Base-by-base conservation (phyloP, 371 early-diverging fungal genomes). In the Zychaea mexicana region DNA sequence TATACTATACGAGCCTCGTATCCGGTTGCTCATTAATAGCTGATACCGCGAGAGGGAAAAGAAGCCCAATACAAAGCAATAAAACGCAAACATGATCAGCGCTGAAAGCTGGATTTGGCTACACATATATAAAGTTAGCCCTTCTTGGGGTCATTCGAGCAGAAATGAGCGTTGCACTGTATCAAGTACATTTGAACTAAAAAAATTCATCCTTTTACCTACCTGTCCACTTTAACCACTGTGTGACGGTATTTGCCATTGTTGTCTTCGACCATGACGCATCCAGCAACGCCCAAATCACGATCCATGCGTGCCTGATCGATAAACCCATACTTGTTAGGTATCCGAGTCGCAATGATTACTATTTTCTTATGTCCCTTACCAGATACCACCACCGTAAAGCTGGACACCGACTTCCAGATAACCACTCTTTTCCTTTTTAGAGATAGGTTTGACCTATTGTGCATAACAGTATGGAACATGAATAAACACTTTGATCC, bases 371-470 rank as follows among this genome's bases (percentile, higher is more conserved):
- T 10, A 36, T 10, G 15, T 36, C 2, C 1, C 57, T 67, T 82
- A 91, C 93, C 96, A 96, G 17, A 95, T 78, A 46, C 95, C 97
- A 42, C 97, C 98, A 64, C 98, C 98, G 67, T 97, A 97, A 45
- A 85, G 67, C 76, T 94, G 90, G 62, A 94, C 91, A 70, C 97
- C 95, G 32, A 95, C 92, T 75, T 96, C 94, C 46, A 93, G 78
- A 74, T 94, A 97, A 4, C 93, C 95, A 13, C 68, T 69, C 46
- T 87, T 88, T 27, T 88, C 85, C 77, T 92, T 95, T 74, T 92
- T 92, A 24, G 96, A 95, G 30, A 93, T 81, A 13, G 99, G 99
- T 76, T 98, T 98, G 60, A 97, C 81, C 91, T 92, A 15, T 42
- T 12, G 13, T 1, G 15, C 15, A 36, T 1, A 10, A 2, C 36